Evolutionary conservation across 2,329 filamentous ascomycete genomes (phyloP).

Genomic region (Nakataea oryzae): DNA sequence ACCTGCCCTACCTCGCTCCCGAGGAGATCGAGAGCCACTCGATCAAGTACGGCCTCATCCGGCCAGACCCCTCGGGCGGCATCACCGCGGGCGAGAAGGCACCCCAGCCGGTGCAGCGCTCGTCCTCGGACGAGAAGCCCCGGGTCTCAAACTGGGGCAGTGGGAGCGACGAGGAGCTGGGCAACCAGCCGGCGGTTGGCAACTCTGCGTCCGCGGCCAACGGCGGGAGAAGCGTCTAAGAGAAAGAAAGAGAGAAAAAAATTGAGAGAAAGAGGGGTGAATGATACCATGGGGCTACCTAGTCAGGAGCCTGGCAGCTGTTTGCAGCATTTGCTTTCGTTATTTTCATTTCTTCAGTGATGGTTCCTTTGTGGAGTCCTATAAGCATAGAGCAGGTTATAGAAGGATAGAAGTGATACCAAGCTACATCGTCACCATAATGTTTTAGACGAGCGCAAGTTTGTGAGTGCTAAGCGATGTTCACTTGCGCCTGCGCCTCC

Average conservation of each 20-base stretch:
- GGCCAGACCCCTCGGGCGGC: too few species aligned
- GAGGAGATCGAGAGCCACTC: constrained; percentile 42
- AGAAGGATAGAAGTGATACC: background rate
- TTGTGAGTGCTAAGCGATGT: too few species aligned
- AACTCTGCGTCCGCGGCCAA: background rate
- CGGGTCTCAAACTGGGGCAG: background rate
- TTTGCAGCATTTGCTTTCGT: background rate
- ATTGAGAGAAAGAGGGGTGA: background rate
- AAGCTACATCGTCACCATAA: too few species aligned
- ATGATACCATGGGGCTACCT: background rate
- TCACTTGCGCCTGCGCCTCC: too few species aligned
- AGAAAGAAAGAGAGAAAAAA: background rate
- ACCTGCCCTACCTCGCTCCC: constrained; percentile 41
- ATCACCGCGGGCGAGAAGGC: background rate
- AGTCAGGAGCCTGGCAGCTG: background rate
- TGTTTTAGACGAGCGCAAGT: too few species aligned
- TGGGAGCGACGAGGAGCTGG: background rate
- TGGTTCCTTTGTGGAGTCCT: background rate
- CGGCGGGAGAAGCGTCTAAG: background rate
- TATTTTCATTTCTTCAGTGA: background rate
- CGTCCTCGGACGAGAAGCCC: background rate
- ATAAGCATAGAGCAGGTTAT: background rate
- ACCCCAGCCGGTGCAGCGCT: background rate
- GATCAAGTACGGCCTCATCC: constrained; percentile 17
- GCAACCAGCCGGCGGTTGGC: background rate